A percentile compares a stretch with the other conserved stretches of the same genome.
These are phyloP conservation scores for Phytophthora rubi DNA, from an alignment of 352 stramenopile genomes.

Conservation along the genomic window DNA sequence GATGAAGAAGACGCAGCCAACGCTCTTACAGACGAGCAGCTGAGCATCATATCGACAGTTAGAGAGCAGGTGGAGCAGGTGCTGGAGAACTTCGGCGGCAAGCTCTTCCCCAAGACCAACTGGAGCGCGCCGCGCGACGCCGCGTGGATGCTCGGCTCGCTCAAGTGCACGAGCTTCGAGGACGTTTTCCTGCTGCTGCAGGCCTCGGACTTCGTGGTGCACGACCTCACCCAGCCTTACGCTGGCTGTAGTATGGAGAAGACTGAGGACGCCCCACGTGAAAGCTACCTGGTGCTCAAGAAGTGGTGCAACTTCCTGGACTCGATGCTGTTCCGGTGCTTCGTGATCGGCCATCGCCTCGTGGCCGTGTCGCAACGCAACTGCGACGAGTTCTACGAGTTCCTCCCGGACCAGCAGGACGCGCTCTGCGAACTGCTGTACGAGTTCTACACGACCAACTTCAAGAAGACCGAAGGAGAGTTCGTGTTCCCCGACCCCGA, in stretches of 20 bases:
- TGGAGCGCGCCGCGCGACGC: slow-evolving; percentile 94
- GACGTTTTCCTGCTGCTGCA: slow-evolving; percentile 88
- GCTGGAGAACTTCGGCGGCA: slow-evolving; percentile 68
- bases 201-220: slow-evolving; percentile 87
- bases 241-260: slow-evolving; percentile 55
- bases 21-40: slow-evolving; percentile 31
- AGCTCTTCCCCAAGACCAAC: slow-evolving; percentile 93
- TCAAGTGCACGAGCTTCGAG: slow-evolving; percentile 83
- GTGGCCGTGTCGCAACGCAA: slow-evolving; percentile 93
- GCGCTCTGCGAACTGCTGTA: slow-evolving; percentile 70
- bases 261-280: slow-evolving; percentile 8
- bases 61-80: slow-evolving; percentile 66
- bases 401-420: slow-evolving; percentile 83
- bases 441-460: slow-evolving; percentile 66
- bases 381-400: slow-evolving; percentile 92
- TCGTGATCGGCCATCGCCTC: slow-evolving; percentile 82
- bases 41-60: slow-evolving; percentile 46
- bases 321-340: slow-evolving; percentile 96
- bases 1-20: slow-evolving; percentile 8
- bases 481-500: slow-evolving; percentile 73
- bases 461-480: slow-evolving; percentile 24
- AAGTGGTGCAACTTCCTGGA: slow-evolving; percentile 96
- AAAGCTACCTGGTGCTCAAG: slow-evolving; percentile 89
- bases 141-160: slow-evolving; percentile 90
- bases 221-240: slow-evolving; percentile 91